Evolutionary conservation across 768 basidiomycete genomes (phyloP).

Genomic region (Podaxis mareebaensis): DNA sequence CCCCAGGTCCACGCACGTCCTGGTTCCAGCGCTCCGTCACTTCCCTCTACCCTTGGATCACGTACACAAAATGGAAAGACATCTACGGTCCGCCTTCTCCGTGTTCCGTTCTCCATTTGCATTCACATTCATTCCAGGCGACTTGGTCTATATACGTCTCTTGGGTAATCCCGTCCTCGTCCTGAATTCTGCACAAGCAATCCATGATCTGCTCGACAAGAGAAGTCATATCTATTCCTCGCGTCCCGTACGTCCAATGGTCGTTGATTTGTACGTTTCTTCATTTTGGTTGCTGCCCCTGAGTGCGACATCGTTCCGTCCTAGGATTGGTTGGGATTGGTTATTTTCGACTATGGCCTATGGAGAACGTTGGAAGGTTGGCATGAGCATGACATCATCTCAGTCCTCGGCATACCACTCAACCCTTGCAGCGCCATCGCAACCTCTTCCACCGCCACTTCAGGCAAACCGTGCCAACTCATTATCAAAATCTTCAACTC

Average conservation of each 20-base stretch:
- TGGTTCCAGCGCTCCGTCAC: slow-evolving; percentile 34
- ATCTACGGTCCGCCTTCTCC: slow-evolving; percentile 35
- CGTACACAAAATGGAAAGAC: slow-evolving; percentile 45
- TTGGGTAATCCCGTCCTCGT: slow-evolving; percentile 46
- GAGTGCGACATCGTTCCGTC: background rate
- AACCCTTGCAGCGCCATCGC: slow-evolving; percentile 39
- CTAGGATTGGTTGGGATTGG: slow-evolving; percentile 51
- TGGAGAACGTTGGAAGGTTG: slow-evolving; percentile 26
- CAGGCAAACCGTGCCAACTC: slow-evolving; percentile 24
- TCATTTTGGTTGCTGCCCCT: background rate
- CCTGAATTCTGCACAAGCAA: slow-evolving; percentile 41
- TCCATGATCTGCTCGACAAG: slow-evolving; percentile 47
- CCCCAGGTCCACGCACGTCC: slow-evolving; percentile 30
- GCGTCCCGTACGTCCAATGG: slow-evolving; percentile 41
- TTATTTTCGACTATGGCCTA: slow-evolving; percentile 36
- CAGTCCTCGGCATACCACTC: background rate
- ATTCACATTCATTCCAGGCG: slow-evolving; percentile 15
- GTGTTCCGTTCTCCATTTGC: background rate
- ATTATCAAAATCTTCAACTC: slow-evolving; percentile 30
- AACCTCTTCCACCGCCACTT: slow-evolving; percentile 40
- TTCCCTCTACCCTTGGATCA: slow-evolving; percentile 42
- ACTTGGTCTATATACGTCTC: slow-evolving; percentile 13
- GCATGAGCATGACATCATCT: slow-evolving; percentile 6
- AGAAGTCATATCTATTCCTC: slow-evolving; percentile 46
- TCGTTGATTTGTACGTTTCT: slow-evolving; percentile 40